Percentiles rank a stretch among this genome's conserved stretches.
Evolutionary conservation across 176 grass and related monocot species (phyloP).

Genomic region (Carex pumila): DNA sequence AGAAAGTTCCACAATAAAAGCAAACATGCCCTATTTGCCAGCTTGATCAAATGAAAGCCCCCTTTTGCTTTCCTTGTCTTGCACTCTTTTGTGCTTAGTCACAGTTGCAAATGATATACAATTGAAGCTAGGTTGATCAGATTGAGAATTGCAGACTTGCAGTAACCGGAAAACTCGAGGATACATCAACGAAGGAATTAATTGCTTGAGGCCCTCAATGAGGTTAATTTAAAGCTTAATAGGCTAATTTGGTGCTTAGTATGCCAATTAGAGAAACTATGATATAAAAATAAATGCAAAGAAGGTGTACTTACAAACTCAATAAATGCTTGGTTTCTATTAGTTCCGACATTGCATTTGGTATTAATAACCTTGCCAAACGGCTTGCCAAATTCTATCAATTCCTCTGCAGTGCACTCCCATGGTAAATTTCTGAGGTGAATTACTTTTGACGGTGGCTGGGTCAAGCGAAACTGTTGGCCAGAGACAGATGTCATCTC

Average conservation of each 20-base stretch:
- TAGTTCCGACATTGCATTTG: slow-evolving; percentile 93
- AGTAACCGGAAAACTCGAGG: background rate
- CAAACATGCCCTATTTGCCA: background rate
- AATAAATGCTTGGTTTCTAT: slow-evolving; percentile 86
- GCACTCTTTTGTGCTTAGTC: background rate
- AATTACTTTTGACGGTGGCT: slow-evolving; percentile 87
- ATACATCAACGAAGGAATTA: background rate
- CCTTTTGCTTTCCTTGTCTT: background rate
- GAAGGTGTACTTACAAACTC: slow-evolving; percentile 61
- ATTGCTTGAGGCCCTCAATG: background rate
- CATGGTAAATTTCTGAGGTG: slow-evolving; percentile 88
- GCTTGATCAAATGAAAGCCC: background rate
- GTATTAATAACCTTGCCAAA: slow-evolving; percentile 94
- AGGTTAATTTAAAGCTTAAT: background rate
- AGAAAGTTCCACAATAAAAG: background rate
- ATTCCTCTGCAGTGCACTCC: slow-evolving; percentile 85
- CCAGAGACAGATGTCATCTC: slow-evolving; percentile 58
- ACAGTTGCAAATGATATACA: background rate
- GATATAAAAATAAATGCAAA: background rate
- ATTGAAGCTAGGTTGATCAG: background rate
- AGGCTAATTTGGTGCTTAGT: background rate
- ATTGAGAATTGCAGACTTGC: background rate
- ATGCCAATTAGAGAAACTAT: background rate
- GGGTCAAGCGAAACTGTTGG: slow-evolving; percentile 85
- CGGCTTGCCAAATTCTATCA: slow-evolving; percentile 78